Percentiles rank a stretch among this genome's conserved stretches.
Conservation (phyloP, 257 asterid species). For the Petunia secreta region DNA sequence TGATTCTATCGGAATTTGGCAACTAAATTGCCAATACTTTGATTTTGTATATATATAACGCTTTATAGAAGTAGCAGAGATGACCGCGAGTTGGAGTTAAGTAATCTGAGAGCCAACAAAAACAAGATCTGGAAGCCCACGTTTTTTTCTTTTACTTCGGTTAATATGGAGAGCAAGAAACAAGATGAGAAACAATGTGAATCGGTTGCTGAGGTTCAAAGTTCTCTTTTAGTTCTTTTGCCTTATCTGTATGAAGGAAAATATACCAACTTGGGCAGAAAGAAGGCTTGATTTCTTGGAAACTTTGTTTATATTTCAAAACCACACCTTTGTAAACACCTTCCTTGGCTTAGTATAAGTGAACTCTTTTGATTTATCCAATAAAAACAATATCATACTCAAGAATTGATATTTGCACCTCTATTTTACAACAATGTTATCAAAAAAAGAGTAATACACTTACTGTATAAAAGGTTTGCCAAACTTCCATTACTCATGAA, state of each 20-base stretch:
- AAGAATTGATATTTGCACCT: background rate
- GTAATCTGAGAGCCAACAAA: background rate
- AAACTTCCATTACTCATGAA: slow-evolving; percentile 98
- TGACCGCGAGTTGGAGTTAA: background rate
- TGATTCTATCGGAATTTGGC: background rate
- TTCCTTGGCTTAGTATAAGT: background rate
- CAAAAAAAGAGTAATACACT: slow-evolving; percentile 34
- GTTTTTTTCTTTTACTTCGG: background rate
- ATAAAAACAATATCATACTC: background rate
- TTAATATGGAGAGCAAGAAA: background rate
- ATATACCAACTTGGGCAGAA: too few relatives aligned
- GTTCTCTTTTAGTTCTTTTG: background rate
- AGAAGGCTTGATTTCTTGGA: background rate
- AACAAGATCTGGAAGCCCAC: background rate
- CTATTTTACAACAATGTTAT: background rate
- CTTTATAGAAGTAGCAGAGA: background rate
- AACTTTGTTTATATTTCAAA: background rate
- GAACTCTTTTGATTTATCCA: background rate
- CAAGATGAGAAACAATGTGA: background rate
- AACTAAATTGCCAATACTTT: background rate
- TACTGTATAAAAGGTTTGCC: slow-evolving; percentile 83
- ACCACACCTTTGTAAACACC: background rate
- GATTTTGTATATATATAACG: background rate
- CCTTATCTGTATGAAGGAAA: background rate
- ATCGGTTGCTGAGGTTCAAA: background rate